Base-by-base conservation (phyloP, 805 yeast species). In the Blastobotrys muscicola region DNA sequence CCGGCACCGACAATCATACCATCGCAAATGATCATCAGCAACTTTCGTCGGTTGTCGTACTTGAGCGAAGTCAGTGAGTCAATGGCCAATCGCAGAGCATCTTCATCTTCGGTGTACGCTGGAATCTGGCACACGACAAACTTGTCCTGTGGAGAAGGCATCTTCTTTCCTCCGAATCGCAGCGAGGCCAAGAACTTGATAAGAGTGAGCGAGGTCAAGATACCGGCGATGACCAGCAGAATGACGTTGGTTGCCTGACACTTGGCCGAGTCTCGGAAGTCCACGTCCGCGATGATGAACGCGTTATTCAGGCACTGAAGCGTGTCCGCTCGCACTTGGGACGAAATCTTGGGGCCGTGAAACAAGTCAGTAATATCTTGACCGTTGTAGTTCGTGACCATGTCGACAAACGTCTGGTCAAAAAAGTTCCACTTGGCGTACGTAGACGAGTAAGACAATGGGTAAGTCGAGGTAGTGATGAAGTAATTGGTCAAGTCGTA, bases 1-100 rank as follows among this genome's bases (percentile, higher is more conserved):
- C 82, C 82, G 8, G 76, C 64, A 48, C 82, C 82, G 46, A 72
- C 71, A 54, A 76, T 71, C 52, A 75, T 54, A 56, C 82, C 82
- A 53, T 76, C 82, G 60, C 81, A 76, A 23, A 76, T 61, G 35
- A 76, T 63, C n/a, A 75, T 60, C 46, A 76, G 59, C 50, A 77
- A 64, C 52, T 77, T 76, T 50, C 78, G 73, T 26, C 74, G 66
- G 56, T 76, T 74, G 36, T 79, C 80, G 53, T 70, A 76, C 45
- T 72, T 71, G 41, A 78, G 62, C 32, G 73, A 67, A 12, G 80
- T 75, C 29, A 76, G 52, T 3, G 82, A 76, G 58, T 77, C 82
- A 51, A 76, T 62, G 0, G 81, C 76, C 4, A 73, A 64, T 31
- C 82, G 66, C 42, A 76, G 54, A 36, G 74, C 77, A 10, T 63